These are phyloP conservation scores for Pezicula rhizophila DNA, from an alignment of 2,329 filamentous ascomycete genomes.

Conservation along the genomic window DNA sequence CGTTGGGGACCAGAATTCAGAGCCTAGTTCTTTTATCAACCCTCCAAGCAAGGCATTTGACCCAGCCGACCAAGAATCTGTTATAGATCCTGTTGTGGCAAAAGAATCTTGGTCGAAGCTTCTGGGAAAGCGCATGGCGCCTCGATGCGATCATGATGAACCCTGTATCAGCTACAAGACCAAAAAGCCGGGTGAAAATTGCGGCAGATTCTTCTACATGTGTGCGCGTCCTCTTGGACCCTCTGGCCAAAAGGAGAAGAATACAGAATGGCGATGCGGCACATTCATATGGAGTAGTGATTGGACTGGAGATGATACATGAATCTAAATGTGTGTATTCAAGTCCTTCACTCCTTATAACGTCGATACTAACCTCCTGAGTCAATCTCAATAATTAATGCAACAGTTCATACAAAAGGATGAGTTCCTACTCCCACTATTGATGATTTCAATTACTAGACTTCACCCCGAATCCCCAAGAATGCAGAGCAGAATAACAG, in stretches of 20 bases:
- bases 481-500: too few relatives aligned
- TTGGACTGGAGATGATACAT: neutral
- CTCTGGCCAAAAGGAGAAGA: slow-evolving; percentile 75
- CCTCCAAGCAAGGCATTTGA: slow-evolving; percentile 8
- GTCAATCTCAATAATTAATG: too few relatives aligned
- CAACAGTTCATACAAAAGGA: too few relatives aligned
- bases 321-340: neutral
- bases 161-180: slow-evolving; percentile 78
- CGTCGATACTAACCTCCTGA: too few relatives aligned
- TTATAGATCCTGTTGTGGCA: slow-evolving; percentile 62
- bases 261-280: slow-evolving; percentile 78
- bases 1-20: too few relatives aligned
- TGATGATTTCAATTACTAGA: too few relatives aligned
- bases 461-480: too few relatives aligned
- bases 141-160: slow-evolving; percentile 82
- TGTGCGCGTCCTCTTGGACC: slow-evolving; percentile 72
- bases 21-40: neutral
- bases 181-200: slow-evolving; percentile 85
- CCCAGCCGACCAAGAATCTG: slow-evolving; percentile 21
- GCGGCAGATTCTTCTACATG: slow-evolving; percentile 61
- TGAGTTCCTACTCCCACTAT: too few relatives aligned
- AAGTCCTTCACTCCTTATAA: neutral
- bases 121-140: slow-evolving; percentile 66
- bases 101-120: slow-evolving; percentile 85
- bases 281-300: slow-evolving; percentile 57